Evolutionary conservation across 2,329 filamentous ascomycete species (phyloP).

Genomic region (Neocucurbitaria cava): DNA sequence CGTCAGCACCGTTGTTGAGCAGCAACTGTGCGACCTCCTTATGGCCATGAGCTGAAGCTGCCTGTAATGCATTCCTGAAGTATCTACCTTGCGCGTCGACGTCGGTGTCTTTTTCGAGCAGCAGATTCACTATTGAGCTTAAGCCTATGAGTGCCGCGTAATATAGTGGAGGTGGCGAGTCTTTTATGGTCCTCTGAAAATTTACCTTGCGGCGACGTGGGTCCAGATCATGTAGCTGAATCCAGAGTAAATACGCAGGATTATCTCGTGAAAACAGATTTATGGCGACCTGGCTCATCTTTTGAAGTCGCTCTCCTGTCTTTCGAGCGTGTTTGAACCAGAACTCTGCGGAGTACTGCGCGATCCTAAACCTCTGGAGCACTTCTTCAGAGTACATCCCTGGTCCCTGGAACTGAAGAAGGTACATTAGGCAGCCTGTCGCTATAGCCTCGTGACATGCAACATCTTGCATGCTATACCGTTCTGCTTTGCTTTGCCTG

Average conservation of each 20-base stretch:
- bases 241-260: conserved; percentile 27
- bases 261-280: conserved; percentile 16
- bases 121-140: neutral
- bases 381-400: conserved; percentile 5
- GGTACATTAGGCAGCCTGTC: conserved; percentile 32
- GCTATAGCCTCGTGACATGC: conserved; percentile 28
- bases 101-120: conserved; percentile 17
- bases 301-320: conserved; percentile 14
- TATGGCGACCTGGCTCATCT: conserved; percentile 12
- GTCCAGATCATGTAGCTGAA: conserved; percentile 26
- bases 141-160: conserved; percentile 5
- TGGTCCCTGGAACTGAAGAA: conserved; percentile 28
- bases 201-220: conserved; percentile 3
- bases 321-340: conserved; percentile 32
- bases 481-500: conserved; percentile 19
- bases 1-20: conserved; percentile 18
- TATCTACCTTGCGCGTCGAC: conserved; percentile 19
- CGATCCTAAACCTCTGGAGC: conserved; percentile 20
- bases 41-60: conserved; percentile 18
- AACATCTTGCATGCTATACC: conserved; percentile 31
- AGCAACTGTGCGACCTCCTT: conserved; percentile 13
- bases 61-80: conserved; percentile 20
- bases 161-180: conserved; percentile 26
- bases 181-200: conserved; percentile 4
- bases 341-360: conserved; percentile 35